Evolutionary conservation across 2,329 filamentous ascomycete genomes (phyloP), one percentile per base, ranked within the genome.

Genomic region (Arthrobotrys iridis): DNA sequence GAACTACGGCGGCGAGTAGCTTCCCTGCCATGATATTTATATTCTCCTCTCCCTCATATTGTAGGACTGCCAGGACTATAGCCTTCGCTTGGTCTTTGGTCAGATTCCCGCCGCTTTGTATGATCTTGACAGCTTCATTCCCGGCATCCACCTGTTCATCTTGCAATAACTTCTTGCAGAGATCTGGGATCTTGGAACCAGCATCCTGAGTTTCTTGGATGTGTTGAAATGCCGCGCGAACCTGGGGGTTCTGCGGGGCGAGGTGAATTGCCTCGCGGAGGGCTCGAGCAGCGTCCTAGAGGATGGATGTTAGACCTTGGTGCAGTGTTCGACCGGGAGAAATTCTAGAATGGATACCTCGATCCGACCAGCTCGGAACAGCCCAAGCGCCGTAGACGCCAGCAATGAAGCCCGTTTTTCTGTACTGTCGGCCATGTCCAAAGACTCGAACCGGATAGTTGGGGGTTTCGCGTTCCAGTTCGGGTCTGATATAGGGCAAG

Each of bases 251-350:
- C 6, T 72, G 52, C 15, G 79, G 79, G 4, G 79, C 73, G 41
- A 80, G 63, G 43, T 77, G 77, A 46, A 80, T 78, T 20, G 79
- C 79, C 62, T 79, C 78, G 28, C 78, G 77, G 15, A 80, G 74
- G 15, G 78, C 77, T 46, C 78, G 73, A 37, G 77, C 72, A 24
- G 78, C 79, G 35, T 80, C 79, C 79, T 80, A 59, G 13, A 37
- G 24, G 41, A 41, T 46, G 22, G 24, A 33, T 15, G 35, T 41
- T 52, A 62, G 22, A 57, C n/a, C n/a, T n/a, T n/a, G 15, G 37
- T 18, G 15, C 10, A 58, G n/a, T 35, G 20, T 28, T 37, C 28
- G 20, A n/a, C 33, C 22, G 11, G 26, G 18, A 45, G 40, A 62
- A 30, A 43, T 22, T 28, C 22, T 63, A 40, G 62, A 46, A 37